Base-by-base conservation (phyloP, 768 basidiomycete species). In the Candolleomyces eurysporus region DNA sequence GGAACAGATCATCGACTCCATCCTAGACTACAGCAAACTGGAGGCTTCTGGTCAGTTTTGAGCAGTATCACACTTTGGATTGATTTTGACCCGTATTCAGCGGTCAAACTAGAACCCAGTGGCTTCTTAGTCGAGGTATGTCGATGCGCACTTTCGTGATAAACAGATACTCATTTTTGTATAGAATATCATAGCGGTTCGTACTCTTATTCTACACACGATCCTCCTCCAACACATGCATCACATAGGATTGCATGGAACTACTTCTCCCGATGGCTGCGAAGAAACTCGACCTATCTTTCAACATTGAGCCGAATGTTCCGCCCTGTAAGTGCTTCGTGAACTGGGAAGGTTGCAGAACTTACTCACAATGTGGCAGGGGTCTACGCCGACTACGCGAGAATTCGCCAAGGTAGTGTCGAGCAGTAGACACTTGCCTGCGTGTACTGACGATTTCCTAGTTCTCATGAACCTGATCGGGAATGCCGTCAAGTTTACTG, bases 381-480 rank as follows among this genome's bases (percentile, higher is more conserved):
- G 87, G 84, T 90, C n/a, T 82, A 76, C 53, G 86, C 87, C 0
- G 90, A 91, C 67, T 86, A 89, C 63, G 86, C 87, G 4, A 83
- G 89, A 21, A 89, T 90, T 53, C 83, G 88, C 49, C 89, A 91
- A 82, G 84, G 88, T 84, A 65, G 62, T 55, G 21, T 11, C 13
- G 22, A 64, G 21, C 9, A 63, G 17, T 11, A 26, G 21, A 17
- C 39, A 2, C 17, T n/a, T 16, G 57, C 59, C 39, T 19, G 36
- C 48, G 19, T n/a, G 54, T 11, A 48, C 7, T 42, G 36, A 36
- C 5, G 43, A 46, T 63, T 31, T 40, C 22, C 19, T 64, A 88
- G 88, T 90, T 10, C 72, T 90, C 21, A 90, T 90, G 88, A 91
- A 91, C 68, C 71, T 90, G 53, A 86, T 90, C 52, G 89, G 88